Evolutionary conservation across 352 stramenopile genomes (phyloP).

Genomic region (Phytophthora fragariaefolia): DNA sequence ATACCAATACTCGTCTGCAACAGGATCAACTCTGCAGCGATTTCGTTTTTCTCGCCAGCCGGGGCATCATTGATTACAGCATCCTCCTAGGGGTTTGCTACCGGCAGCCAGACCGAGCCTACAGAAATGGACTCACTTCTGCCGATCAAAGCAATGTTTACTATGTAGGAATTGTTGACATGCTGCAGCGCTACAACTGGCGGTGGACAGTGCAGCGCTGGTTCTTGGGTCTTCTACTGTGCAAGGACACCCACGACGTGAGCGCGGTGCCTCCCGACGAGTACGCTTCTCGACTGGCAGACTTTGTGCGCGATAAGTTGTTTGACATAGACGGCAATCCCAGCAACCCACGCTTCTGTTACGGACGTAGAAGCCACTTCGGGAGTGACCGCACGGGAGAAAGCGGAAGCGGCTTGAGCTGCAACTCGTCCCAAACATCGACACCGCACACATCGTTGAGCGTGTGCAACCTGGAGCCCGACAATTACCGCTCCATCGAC

Average conservation of each 20-base stretch:
- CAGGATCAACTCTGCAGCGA: constrained; percentile 82
- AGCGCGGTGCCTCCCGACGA: constrained; percentile 76
- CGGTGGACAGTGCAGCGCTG: constrained; percentile 85
- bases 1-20: constrained; percentile 44
- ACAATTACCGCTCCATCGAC: constrained; percentile 37
- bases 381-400: constrained; percentile 16
- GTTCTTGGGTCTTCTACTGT: constrained; percentile 71
- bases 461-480: constrained; percentile 20
- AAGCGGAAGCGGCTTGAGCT: constrained; percentile 24
- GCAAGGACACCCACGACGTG: constrained; percentile 85
- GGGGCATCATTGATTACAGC: constrained; percentile 88
- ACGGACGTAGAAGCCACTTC: constrained; percentile 8
- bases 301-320: constrained; percentile 76
- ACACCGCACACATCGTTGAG: constrained; percentile 26
- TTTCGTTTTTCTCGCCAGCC: constrained; percentile 82
- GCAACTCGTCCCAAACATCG: constrained; percentile 25
- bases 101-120: constrained; percentile 28
- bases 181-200: constrained; percentile 89
- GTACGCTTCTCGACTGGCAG: constrained; percentile 72
- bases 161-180: constrained; percentile 82
- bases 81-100: constrained; percentile 79
- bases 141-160: constrained; percentile 69
- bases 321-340: constrained; percentile 62
- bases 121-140: constrained; percentile 54
- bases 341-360: constrained; percentile 25